Evolutionary conservation across 306 rosid species (phyloP).

Genomic region (Purshia tridentata): DNA sequence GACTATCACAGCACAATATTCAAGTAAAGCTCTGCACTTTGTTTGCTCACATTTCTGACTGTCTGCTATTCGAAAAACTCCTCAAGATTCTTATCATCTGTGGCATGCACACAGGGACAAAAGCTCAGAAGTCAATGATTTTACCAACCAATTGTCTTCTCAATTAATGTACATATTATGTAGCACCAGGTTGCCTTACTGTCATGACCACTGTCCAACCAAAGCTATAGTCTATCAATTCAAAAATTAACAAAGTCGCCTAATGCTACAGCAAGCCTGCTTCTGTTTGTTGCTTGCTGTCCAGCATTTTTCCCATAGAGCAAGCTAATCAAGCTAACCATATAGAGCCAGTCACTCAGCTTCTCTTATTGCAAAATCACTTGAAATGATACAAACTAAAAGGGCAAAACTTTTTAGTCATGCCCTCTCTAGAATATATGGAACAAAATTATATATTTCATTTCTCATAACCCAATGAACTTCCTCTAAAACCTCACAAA

Average conservation of each 20-base stretch:
- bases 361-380: neutral
- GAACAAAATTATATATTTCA: conserved; percentile 1
- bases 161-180: neutral
- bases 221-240: neutral
- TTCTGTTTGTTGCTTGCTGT: neutral
- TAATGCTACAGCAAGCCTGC: neutral
- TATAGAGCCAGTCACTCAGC: neutral
- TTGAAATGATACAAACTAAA: neutral
- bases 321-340: neutral
- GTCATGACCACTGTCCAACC: neutral
- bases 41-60: too few species aligned
- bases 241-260: neutral
- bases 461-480: neutral
- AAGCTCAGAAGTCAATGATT: neutral
- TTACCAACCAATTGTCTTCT: neutral
- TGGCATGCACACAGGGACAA: neutral
- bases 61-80: too few species aligned
- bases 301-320: neutral
- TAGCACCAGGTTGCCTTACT: neutral
- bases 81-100: neutral
- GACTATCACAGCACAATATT: too few species aligned
- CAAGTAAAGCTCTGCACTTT: too few species aligned
- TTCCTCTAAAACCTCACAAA: neutral
- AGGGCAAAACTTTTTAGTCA: neutral
- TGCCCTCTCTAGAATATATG: neutral